These are phyloP conservation scores for Lachancea dasiensis DNA, from an alignment of 805 yeast species.

Conservation along the genomic window DNA sequence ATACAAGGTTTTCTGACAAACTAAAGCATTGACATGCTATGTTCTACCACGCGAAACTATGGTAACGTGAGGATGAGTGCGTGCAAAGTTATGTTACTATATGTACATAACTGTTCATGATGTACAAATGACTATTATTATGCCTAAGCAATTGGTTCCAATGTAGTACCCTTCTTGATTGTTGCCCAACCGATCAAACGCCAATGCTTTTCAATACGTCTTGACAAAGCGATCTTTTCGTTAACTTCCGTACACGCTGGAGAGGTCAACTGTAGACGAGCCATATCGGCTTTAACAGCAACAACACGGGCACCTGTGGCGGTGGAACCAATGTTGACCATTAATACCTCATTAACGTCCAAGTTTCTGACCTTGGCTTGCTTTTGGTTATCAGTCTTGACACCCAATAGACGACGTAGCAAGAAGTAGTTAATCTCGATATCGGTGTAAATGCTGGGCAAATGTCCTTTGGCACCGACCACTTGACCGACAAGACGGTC, in stretches of 20 bases:
- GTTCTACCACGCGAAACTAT: not conserved
- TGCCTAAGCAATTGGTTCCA: constrained; percentile 56
- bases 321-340: constrained; percentile 99
- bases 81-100: constrained; percentile 8
- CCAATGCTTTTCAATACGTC: constrained; percentile 99
- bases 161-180: constrained; percentile 85
- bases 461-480: constrained; percentile 93
- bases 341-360: constrained; percentile 89
- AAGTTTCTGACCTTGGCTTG: constrained; percentile 95
- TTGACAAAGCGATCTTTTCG: constrained; percentile 96
- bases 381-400: constrained; percentile 94
- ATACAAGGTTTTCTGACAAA: constrained; percentile 5
- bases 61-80: constrained; percentile 2
- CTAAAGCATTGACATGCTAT: constrained; percentile 1
- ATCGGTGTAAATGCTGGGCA: constrained; percentile 95
- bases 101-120: constrained; percentile 8
- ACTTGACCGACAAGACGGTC: constrained; percentile 99
- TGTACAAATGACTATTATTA: constrained; percentile 9
- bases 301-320: constrained; percentile 99
- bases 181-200: constrained; percentile 99
- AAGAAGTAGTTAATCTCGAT: constrained; percentile 96
- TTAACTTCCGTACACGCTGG: constrained; percentile 99
- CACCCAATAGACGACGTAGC: constrained; percentile 95
- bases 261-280: constrained; percentile 89
- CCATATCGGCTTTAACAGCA: constrained; percentile 98